Conservation (phyloP, 75 land plant genomes). For the Ceratopteris richardii region DNA sequence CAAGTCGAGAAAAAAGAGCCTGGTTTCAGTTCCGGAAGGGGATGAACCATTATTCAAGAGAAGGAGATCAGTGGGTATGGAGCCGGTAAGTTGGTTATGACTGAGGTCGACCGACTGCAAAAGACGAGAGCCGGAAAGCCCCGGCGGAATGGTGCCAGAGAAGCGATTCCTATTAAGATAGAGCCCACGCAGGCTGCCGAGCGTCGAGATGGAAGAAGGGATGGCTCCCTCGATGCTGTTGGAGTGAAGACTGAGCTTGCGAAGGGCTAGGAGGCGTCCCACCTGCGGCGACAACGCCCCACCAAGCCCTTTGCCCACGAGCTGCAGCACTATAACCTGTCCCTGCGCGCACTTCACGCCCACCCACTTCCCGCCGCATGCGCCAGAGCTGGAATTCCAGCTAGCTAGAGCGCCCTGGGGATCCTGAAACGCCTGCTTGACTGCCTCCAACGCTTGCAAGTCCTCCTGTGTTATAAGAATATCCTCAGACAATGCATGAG, state of each 20-base stretch:
- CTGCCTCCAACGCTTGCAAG: constrained; percentile 17
- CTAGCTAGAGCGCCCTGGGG: constrained; percentile 9
- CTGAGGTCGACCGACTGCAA: constrained; percentile 69
- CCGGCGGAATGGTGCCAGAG: constrained; percentile 56
- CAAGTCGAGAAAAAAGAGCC: constrained; percentile 54
- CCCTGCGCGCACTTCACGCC: constrained; percentile 87
- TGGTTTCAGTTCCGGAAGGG: constrained; percentile 31
- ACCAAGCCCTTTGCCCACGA: constrained; percentile 65
- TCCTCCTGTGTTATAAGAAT: constrained; percentile 42
- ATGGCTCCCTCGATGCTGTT: constrained; percentile 54
- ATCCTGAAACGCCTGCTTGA: constrained; percentile 18
- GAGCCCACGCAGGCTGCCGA: constrained; percentile 58
- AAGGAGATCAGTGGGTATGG: constrained; percentile 40
- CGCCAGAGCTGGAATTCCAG: constrained; percentile 32
- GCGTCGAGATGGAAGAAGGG: constrained; percentile 50
- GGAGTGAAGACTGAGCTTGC: constrained; percentile 83
- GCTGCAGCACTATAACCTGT: constrained; percentile 70
- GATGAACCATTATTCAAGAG: constrained; percentile 33
- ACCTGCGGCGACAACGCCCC: constrained; percentile 57
- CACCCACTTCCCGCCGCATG: constrained; percentile 78
- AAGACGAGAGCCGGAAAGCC: constrained; percentile 43
- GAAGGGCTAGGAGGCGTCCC: constrained; percentile 57
- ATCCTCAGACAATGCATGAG: constrained; percentile 26
- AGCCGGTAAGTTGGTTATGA: constrained; percentile 43
- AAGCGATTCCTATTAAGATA: constrained; percentile 67